Evolutionary conservation across 164 flowering plant species (phyloP).

Genomic region (Santalum album): DNA sequence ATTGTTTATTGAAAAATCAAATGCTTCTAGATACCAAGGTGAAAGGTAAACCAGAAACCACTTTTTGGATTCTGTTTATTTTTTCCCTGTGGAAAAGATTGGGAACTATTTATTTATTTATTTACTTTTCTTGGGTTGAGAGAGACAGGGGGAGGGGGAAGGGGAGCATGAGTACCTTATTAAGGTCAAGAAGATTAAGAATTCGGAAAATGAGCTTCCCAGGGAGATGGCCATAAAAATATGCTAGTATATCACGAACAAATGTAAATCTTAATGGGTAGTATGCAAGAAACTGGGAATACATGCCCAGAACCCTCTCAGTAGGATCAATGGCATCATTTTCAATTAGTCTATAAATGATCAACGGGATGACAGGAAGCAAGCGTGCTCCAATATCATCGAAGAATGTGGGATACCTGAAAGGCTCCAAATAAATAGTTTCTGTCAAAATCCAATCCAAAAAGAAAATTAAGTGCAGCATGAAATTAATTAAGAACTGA

Average conservation of each 20-base stretch:
- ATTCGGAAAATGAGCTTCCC: constrained; percentile 82
- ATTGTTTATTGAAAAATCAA: not conserved
- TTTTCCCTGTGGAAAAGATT: not conserved
- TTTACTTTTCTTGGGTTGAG: too few relatives aligned
- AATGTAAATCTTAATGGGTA: constrained; percentile 85
- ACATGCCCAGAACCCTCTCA: constrained; percentile 65
- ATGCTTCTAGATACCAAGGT: not conserved
- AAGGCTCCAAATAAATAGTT: constrained; percentile 2
- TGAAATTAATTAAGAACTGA: not conserved
- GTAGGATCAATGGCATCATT: constrained; percentile 82
- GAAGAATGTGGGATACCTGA: constrained; percentile 85
- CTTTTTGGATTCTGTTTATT: not conserved
- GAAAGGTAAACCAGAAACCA: not conserved
- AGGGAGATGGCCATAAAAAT: constrained; percentile 92
- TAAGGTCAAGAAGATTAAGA: constrained; percentile 67
- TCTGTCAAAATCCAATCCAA: not conserved
- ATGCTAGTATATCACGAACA: constrained; percentile 95
- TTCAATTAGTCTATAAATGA: constrained; percentile 85
- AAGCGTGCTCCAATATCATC: constrained; percentile 92
- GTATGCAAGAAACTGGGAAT: constrained; percentile 59
- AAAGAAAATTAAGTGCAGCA: not conserved
- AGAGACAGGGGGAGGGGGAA: not conserved
- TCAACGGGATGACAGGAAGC: constrained; percentile 89
- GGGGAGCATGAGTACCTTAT: constrained; percentile 50
- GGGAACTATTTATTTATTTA: too few relatives aligned